phyloP scores from a whole-genome alignment of 192 early-diverging fungal species.

The Rhizophagus sp. region DNA sequence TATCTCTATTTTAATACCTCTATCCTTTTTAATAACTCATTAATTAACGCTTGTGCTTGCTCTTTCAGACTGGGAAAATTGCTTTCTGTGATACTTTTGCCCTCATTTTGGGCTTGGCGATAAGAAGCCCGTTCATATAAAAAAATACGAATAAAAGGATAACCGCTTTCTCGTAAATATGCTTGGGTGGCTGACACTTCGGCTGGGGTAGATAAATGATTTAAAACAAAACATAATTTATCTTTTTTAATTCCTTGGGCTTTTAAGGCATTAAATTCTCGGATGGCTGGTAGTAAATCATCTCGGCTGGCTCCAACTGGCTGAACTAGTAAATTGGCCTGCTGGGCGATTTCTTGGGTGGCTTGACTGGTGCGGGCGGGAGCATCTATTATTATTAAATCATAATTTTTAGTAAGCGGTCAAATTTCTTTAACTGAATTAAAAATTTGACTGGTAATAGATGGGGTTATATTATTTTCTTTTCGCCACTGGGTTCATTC shows the following conservation, averaged over 20 bases:
- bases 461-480: too few species aligned
- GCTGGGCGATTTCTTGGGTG: background rate
- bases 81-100: too few species aligned
- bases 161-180: conserved; percentile 1
- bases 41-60: too few species aligned
- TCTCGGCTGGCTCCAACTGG: background rate
- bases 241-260: too few species aligned
- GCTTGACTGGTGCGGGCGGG: conserved; percentile 14
- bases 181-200: background rate
- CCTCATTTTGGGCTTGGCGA: conserved; percentile 12
- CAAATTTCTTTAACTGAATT: too few species aligned
- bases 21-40: too few species aligned
- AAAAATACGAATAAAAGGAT: background rate
- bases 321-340: too few species aligned
- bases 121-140: background rate
- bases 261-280: background rate
- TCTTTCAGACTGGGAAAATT: too few species aligned
- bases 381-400: conserved; percentile 9
- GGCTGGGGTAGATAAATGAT: background rate
- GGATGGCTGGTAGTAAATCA: background rate
- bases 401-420: too few species aligned
- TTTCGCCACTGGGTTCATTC: background rate
- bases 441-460: too few species aligned
- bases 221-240: background rate
- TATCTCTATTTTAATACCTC: too few species aligned